phyloP scores from a whole-genome alignment of 164 flowering plant species.

The Houttuynia cordata region DNA sequence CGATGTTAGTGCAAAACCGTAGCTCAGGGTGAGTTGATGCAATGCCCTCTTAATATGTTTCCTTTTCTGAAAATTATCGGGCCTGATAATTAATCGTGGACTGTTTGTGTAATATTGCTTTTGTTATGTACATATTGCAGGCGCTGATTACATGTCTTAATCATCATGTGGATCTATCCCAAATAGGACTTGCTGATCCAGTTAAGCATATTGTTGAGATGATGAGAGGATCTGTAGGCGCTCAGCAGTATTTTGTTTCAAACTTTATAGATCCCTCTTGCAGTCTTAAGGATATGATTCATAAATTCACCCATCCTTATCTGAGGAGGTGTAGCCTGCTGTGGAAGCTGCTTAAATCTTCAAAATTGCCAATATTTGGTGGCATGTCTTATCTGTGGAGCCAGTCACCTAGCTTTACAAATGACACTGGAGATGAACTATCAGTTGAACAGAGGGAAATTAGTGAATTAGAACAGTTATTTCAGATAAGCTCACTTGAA shows the following conservation, averaged over 20 bases:
- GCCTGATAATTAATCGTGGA: no score
- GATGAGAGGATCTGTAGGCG: constrained; percentile 26
- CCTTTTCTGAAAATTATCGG: no score
- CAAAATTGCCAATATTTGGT: constrained; percentile 34
- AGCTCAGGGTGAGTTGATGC: no score
- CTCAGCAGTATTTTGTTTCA: constrained; percentile 43
- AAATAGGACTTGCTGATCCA: constrained; percentile 24
- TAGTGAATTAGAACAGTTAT: constrained; percentile 44
- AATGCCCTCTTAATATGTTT: no score
- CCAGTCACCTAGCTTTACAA: constrained; percentile 15
- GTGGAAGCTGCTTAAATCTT: constrained; percentile 52
- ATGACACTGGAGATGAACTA: constrained; percentile 11
- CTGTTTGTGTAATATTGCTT: no score
- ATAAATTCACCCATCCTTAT: constrained; percentile 56
- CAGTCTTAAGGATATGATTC: constrained; percentile 40
- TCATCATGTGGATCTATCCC: constrained; percentile 13
- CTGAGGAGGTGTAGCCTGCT: constrained; percentile 78
- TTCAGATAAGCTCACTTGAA: constrained; percentile 59
- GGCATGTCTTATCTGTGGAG: constrained; percentile 21
- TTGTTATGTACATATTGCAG: constrained; percentile 25
- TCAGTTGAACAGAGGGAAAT: constrained; percentile 34
- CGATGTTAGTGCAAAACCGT: no score
- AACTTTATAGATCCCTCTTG: constrained; percentile 35
- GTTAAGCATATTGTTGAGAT: constrained; percentile 39
- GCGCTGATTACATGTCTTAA: constrained; percentile 37